These are phyloP conservation scores for Puccinia brachypodii DNA, from an alignment of 1,284 basidiomycete species.

Conservation along the genomic window DNA sequence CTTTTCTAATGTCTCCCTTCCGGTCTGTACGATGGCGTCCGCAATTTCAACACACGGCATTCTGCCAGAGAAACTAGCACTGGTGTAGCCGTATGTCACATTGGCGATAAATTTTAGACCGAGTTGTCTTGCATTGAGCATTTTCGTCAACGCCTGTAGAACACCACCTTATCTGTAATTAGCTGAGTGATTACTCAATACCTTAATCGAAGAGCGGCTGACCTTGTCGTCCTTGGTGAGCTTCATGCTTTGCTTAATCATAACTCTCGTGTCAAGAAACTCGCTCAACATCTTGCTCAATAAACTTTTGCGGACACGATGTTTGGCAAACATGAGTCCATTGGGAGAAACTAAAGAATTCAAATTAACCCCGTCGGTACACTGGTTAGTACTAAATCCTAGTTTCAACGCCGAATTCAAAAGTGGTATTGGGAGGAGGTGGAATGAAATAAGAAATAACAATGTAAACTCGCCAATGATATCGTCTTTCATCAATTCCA, in stretches of 20 bases:
- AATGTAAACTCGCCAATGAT: conserved; percentile 65
- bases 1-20: conserved; percentile 91
- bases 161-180: neutral
- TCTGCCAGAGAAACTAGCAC: conserved; percentile 86
- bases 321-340: conserved; percentile 89
- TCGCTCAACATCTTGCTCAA: conserved; percentile 89
- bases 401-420: neutral
- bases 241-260: conserved; percentile 97
- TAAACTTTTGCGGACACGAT: conserved; percentile 76
- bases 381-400: neutral
- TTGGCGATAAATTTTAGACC: conserved; percentile 81
- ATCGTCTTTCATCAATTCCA: conserved; percentile 70
- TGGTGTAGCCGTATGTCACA: conserved; percentile 92
- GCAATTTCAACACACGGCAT: conserved; percentile 99
- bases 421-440: neutral
- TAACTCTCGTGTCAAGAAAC: conserved; percentile 90
- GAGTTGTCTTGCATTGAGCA: conserved; percentile 83
- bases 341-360: conserved; percentile 76
- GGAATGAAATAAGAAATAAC: neutral
- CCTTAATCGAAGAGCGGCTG: neutral
- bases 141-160: conserved; percentile 67
- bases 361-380: conserved; percentile 26
- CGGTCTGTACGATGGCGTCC: conserved; percentile 94
- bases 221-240: conserved; percentile 73
- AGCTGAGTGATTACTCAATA: neutral